Evolutionary conservation across 2,329 filamentous ascomycete genomes (phyloP).

Genomic region (Cadophora sp.): DNA sequence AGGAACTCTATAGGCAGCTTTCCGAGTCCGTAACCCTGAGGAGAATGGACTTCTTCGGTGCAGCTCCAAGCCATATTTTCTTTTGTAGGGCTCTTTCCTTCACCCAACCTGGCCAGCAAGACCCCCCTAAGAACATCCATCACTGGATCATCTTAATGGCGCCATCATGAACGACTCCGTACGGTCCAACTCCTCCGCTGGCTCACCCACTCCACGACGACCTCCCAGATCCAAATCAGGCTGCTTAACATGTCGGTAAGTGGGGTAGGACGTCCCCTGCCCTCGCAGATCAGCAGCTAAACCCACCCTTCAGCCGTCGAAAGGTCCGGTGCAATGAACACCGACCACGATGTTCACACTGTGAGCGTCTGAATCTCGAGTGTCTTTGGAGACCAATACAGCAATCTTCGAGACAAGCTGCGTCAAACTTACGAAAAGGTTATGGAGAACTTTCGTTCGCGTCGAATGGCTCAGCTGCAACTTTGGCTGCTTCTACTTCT

Average conservation of each 20-base stretch:
- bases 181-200: neutral
- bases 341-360: constrained; percentile 58
- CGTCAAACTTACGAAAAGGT: neutral
- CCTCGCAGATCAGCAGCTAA: neutral
- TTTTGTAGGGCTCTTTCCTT: no score
- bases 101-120: no score
- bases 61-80: no score
- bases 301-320: constrained; percentile 44
- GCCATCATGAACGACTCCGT: neutral
- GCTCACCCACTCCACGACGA: constrained; percentile 12
- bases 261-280: constrained; percentile 18
- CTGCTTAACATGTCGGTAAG: constrained; percentile 56
- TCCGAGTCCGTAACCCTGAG: no score
- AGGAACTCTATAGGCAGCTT: no score
- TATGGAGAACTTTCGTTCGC: neutral
- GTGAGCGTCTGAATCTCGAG: constrained; percentile 58
- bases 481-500: neutral
- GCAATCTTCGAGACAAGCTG: constrained; percentile 12
- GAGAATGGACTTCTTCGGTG: no score
- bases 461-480: neutral
- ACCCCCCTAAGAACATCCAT: neutral
- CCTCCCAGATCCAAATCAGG: constrained; percentile 47
- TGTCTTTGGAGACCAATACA: constrained; percentile 55
- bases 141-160: neutral
- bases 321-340: constrained; percentile 63